Conservation (phyloP, 2,329 filamentous ascomycete genomes). For the Dryadomyces quercivorus region DNA sequence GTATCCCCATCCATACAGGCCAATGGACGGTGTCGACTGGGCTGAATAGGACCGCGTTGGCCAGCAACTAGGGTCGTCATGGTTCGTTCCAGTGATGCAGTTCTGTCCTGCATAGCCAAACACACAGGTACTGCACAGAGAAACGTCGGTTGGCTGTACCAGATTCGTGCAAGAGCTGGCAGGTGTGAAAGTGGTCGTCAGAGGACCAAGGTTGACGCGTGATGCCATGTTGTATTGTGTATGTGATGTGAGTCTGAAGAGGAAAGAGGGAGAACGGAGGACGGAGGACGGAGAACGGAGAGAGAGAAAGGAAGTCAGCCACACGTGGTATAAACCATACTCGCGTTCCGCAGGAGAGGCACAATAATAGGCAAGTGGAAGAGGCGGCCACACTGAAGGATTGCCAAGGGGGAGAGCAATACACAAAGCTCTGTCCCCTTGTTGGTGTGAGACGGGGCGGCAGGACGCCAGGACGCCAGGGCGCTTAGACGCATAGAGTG, state of each 20-base stretch:
- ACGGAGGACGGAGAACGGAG: background rate
- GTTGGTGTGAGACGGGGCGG: too few relatives aligned
- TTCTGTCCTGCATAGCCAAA: background rate
- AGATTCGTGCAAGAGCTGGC: background rate
- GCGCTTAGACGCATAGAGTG: too few relatives aligned
- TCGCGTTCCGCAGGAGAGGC: too few relatives aligned
- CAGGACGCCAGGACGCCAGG: too few relatives aligned
- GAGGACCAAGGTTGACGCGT: background rate
- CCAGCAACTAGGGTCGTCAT: background rate
- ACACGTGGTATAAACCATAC: too few relatives aligned
- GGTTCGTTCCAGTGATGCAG: background rate
- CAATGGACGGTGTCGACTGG: background rate
- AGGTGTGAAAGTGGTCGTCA: background rate
- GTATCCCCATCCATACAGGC: background rate
- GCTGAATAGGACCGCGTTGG: background rate
- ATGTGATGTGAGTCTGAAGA: background rate
- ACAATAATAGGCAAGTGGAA: too few relatives aligned
- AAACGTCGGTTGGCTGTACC: background rate
- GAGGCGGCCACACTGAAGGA: too few relatives aligned
- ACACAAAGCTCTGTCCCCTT: too few relatives aligned
- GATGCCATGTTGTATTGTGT: background rate
- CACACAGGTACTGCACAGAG: background rate
- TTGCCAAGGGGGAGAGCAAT: too few relatives aligned
- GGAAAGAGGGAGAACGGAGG: too few relatives aligned
- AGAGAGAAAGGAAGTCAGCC: background rate